Evolutionary conservation across 129 eudicot species (phyloP).

Genomic region (Silybum marianum): DNA sequence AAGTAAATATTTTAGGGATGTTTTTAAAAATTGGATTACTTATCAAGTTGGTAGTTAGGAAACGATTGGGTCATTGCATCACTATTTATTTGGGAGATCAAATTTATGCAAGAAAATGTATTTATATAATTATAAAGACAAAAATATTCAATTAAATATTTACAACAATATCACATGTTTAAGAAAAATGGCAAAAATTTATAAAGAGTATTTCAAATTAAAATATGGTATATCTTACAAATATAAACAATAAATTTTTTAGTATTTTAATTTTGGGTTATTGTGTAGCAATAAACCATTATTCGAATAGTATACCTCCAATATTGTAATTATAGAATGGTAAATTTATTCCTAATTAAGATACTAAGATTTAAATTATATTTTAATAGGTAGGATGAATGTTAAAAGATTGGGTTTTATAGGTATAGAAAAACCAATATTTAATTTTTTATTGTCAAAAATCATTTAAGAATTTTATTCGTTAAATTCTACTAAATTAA

Average conservation of each 20-base stretch:
- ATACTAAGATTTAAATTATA: neutral
- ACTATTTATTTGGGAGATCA: neutral
- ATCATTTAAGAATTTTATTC: no score
- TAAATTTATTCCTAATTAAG: no score
- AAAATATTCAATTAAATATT: no score
- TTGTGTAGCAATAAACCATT: no score
- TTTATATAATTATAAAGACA: neutral
- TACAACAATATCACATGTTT: no score
- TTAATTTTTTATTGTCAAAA: no score
- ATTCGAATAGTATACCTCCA: neutral
- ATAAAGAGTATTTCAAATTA: neutral
- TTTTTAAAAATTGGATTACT: slow-evolving; percentile 1
- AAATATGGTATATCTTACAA: neutral
- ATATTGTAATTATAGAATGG: neutral
- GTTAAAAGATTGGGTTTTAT: neutral
- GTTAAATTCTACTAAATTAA: no score
- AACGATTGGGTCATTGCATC: neutral
- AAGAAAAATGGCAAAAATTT: no score
- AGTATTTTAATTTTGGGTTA: no score
- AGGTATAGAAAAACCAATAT: neutral
- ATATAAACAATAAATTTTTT: neutral
- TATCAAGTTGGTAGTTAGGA: slow-evolving; percentile 1
- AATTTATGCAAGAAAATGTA: neutral
- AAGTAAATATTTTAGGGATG: neutral
- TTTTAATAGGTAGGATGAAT: neutral